Evolutionary conservation across 805 yeast genomes (phyloP).

Genomic region (Alloascoidea hylecoeti): DNA sequence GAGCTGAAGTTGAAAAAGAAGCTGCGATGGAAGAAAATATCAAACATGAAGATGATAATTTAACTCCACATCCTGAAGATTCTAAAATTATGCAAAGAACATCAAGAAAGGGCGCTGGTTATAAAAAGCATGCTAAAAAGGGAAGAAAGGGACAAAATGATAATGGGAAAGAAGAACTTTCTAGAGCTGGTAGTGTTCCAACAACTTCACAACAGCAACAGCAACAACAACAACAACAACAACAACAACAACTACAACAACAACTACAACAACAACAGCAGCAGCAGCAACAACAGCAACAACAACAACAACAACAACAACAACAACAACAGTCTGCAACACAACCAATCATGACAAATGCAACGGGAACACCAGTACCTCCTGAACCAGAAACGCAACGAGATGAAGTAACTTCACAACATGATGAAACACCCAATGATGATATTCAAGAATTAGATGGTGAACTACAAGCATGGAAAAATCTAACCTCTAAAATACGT

Average conservation of each 20-base stretch:
- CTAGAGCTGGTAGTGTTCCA: neutral
- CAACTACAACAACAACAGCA: no score
- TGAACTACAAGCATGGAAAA: conserved; percentile 74
- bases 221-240: no score
- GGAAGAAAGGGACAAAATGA: conserved; percentile 18
- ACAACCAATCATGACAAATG: neutral
- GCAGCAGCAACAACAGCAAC: no score
- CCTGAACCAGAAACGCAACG: neutral
- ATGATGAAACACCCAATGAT: conserved; percentile 16
- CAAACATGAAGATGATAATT: conserved; percentile 13
- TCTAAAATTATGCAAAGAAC: conserved; percentile 9
- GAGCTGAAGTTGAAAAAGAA: conserved; percentile 24
- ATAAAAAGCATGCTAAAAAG: conserved; percentile 20
- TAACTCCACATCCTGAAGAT: neutral
- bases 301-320: no score
- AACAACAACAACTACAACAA: no score
- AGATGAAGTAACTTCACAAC: neutral
- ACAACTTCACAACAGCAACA: no score
- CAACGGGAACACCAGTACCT: neutral
- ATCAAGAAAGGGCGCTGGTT: conserved; percentile 17
- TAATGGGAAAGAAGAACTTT: neutral
- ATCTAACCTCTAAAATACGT: conserved; percentile 64
- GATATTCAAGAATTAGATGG: conserved; percentile 55
- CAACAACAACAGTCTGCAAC: no score
- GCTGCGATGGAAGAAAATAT: conserved; percentile 9